phyloP scores from a whole-genome alignment of 441 rosid species.

The Populus hybrid region DNA sequence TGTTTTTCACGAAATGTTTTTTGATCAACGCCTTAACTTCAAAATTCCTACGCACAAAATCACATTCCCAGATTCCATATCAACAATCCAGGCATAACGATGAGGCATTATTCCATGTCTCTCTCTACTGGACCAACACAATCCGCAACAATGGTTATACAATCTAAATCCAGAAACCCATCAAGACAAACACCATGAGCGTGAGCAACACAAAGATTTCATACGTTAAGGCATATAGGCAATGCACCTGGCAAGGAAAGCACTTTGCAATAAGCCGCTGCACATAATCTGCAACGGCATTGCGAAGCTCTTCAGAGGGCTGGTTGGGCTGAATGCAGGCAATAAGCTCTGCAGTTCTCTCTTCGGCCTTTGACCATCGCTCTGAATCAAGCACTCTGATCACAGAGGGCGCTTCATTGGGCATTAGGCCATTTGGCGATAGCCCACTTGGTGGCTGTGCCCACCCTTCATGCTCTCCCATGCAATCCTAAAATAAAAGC shows the following conservation, averaged over 20 bases:
- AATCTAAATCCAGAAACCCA: not conserved
- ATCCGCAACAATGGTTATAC: not conserved
- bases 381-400: slow-evolving; percentile 49
- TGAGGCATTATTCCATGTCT: slow-evolving; percentile 4
- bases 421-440: slow-evolving; percentile 75
- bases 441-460: slow-evolving; percentile 58
- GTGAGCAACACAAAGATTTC: not conserved
- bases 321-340: slow-evolving; percentile 77
- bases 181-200: not conserved
- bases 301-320: slow-evolving; percentile 81
- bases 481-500: slow-evolving; percentile 7
- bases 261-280: slow-evolving; percentile 72
- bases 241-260: slow-evolving; percentile 66
- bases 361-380: slow-evolving; percentile 84
- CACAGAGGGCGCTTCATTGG: slow-evolving; percentile 69
- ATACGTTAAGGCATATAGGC: not conserved
- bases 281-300: slow-evolving; percentile 83
- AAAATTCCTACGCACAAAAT: slow-evolving; percentile 10
- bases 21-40: slow-evolving; percentile 11
- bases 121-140: slow-evolving; percentile 14
- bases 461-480: too few species aligned
- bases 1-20: slow-evolving; percentile 11
- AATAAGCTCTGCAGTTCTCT: slow-evolving; percentile 79
- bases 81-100: not conserved
- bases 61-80: not conserved